Conservation (phyloP, 305 asterid species). For the Withania somnifera region DNA sequence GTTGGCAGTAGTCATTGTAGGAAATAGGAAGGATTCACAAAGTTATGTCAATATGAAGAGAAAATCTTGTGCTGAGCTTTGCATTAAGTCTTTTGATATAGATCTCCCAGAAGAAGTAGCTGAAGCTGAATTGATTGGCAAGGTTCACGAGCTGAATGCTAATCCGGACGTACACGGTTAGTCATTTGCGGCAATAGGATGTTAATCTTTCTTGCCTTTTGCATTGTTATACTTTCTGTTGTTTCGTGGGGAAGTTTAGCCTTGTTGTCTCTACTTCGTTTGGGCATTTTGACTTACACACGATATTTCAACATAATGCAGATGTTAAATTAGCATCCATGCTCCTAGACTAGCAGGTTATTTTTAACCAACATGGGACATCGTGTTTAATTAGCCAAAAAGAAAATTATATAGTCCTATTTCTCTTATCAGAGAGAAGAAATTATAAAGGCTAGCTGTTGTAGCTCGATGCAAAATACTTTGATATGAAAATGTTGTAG, state of each 20-base stretch:
- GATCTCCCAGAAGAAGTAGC: conserved; percentile 71
- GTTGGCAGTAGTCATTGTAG: conserved; percentile 89
- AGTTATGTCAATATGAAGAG: conserved; percentile 91
- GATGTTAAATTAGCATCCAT: background rate
- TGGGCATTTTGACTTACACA: background rate
- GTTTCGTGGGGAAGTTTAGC: background rate
- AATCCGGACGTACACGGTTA: conserved; percentile 84
- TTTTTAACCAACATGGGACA: background rate
- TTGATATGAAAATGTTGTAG: background rate
- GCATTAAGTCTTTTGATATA: conserved; percentile 62
- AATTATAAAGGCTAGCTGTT: background rate
- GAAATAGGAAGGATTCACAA: conserved; percentile 80
- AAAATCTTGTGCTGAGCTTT: conserved; percentile 88
- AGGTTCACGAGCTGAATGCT: conserved; percentile 71
- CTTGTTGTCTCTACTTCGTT: background rate
- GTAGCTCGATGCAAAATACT: background rate
- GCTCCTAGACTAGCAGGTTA: background rate
- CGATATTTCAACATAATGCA: background rate
- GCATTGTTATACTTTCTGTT: background rate
- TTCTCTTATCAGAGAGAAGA: too few species aligned
- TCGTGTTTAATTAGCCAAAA: background rate
- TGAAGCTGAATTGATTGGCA: conserved; percentile 59
- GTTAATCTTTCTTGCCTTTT: background rate
- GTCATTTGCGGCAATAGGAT: conserved; percentile 15
- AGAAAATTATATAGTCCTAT: background rate